Conservation (phyloP, 768 basidiomycete genomes). For the Boletus sp. region DNA sequence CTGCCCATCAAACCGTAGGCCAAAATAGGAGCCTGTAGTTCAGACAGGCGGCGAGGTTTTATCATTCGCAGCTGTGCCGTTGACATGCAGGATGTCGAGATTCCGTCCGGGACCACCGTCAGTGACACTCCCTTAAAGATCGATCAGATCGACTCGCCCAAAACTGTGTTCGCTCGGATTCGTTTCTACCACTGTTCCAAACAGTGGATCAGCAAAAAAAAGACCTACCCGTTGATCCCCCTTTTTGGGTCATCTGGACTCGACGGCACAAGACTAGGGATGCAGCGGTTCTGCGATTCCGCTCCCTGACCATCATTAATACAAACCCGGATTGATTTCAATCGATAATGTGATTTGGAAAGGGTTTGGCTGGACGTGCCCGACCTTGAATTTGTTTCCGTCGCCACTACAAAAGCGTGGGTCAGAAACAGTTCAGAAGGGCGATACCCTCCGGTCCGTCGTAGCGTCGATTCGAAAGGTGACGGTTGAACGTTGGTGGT, state of each 20-base stretch:
- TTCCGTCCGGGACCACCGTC: neutral
- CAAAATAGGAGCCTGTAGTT: neutral
- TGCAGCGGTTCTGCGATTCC: neutral
- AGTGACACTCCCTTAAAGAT: too few relatives aligned
- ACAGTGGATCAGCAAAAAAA: neutral
- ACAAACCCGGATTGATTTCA: too few relatives aligned
- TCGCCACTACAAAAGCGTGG: too few relatives aligned
- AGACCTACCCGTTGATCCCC: neutral
- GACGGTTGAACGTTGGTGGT: too few relatives aligned
- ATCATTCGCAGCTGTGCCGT: neutral
- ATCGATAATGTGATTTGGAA: too few relatives aligned
- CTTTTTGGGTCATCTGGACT: too few relatives aligned
- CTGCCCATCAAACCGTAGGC: too few relatives aligned
- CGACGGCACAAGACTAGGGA: neutral
- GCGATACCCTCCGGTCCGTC: too few relatives aligned
- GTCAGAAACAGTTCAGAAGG: too few relatives aligned
- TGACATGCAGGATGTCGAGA: neutral
- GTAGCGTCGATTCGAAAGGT: too few relatives aligned
- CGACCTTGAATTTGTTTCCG: neutral
- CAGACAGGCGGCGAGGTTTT: neutral
- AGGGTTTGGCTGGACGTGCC: neutral
- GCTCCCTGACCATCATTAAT: neutral
- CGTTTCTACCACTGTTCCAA: neutral
- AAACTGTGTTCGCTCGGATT: neutral
- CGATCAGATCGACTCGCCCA: too few relatives aligned